These are phyloP conservation scores for Ceriops tagal DNA, from an alignment of 345 rosid species.

Conservation along the genomic window DNA sequence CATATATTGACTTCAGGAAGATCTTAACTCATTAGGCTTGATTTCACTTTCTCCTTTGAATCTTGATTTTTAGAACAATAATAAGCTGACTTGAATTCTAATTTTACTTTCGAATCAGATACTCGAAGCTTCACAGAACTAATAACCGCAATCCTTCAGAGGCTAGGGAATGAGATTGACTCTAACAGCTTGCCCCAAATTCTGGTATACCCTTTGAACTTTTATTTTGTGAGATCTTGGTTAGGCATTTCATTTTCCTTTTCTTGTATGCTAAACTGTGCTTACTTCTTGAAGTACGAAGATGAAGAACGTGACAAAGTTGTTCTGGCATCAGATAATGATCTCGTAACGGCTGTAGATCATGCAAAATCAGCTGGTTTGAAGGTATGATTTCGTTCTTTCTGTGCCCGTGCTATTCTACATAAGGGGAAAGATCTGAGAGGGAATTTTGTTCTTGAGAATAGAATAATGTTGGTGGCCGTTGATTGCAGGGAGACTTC, in stretches of 20 bases:
- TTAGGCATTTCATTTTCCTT: neutral
- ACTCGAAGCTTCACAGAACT: constrained; percentile 71
- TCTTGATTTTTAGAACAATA: neutral
- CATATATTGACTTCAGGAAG: neutral
- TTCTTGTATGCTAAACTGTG: constrained; percentile 16
- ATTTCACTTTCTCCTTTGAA: neutral
- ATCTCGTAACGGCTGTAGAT: constrained; percentile 81
- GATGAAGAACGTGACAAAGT: constrained; percentile 96
- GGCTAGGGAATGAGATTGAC: constrained; percentile 83
- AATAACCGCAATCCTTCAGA: constrained; percentile 75
- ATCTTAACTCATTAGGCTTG: neutral
- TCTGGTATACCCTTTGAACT: constrained; percentile 48
- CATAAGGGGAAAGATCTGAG: no score
- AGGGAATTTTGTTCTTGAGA: no score
- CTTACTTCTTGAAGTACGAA: constrained; percentile 58
- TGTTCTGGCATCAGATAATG: constrained; percentile 76
- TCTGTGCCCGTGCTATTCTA: neutral
- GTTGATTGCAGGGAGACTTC: no score
- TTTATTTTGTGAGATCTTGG: neutral
- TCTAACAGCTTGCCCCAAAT: constrained; percentile 73
- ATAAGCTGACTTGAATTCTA: constrained; percentile 14
- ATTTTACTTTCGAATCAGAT: constrained; percentile 42
- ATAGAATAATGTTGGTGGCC: no score
- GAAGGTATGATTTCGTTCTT: constrained; percentile 54
- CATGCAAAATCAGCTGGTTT: constrained; percentile 86